A percentile compares a stretch with the other conserved stretches of the same genome.
Conservation (phyloP, 176 grass and related monocot species). For the Alopecurus myosuroides region DNA sequence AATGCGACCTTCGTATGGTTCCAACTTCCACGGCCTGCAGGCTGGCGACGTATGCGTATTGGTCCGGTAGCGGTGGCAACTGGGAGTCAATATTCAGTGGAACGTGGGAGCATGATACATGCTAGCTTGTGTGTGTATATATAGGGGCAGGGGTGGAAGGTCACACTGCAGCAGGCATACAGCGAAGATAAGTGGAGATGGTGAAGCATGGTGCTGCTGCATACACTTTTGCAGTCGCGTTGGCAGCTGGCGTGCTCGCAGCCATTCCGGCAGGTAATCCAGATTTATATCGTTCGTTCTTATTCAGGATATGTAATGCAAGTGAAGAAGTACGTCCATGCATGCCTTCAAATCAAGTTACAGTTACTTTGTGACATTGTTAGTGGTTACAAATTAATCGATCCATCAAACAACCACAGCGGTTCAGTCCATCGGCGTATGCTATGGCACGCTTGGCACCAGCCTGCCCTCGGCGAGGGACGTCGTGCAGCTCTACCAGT, state of each 20-base stretch:
- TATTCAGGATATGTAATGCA: not conserved
- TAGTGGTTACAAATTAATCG: not conserved
- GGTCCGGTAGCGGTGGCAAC: not conserved
- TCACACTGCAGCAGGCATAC: no score
- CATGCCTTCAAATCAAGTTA: no score
- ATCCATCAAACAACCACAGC: not conserved
- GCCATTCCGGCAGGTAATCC: not conserved
- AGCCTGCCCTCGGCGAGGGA: constrained; percentile 12
- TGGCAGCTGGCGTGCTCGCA: not conserved
- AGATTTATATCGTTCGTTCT: not conserved
- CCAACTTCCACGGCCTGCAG: not conserved
- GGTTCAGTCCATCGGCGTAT: constrained; percentile 29
- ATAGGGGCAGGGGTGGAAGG: not conserved
- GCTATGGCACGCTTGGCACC: constrained; percentile 29
- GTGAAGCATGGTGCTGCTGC: not conserved
- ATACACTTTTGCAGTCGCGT: not conserved
- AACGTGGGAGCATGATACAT: no score
- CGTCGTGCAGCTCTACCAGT: constrained; percentile 23
- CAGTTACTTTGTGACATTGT: no score
- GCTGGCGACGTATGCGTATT: not conserved
- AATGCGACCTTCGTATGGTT: not conserved
- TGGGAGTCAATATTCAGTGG: not conserved
- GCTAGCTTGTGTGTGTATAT: not conserved
- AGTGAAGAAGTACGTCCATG: no score
- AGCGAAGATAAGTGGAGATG: not conserved